Evolutionary conservation across 176 grass and related monocot species (phyloP).

Genomic region (Pontederia paniculata): DNA sequence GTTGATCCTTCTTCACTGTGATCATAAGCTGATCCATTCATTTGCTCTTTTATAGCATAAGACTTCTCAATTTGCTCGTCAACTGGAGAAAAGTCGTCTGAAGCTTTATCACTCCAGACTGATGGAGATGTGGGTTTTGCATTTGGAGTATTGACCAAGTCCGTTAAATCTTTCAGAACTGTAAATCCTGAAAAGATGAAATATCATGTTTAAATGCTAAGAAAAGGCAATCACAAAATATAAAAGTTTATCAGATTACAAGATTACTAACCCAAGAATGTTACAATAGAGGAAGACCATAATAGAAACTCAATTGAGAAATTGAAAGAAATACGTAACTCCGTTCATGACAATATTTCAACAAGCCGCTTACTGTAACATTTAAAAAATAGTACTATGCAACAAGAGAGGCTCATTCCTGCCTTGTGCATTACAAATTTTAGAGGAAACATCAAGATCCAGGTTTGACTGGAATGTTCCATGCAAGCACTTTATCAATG

Average conservation of each 20-base stretch:
- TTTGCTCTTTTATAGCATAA: slow-evolving; percentile 34
- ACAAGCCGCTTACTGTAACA: no score
- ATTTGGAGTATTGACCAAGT: slow-evolving; percentile 42
- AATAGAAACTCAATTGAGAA: no score
- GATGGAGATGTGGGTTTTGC: slow-evolving; percentile 41
- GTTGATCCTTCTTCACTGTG: slow-evolving; percentile 63
- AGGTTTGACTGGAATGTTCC: no score
- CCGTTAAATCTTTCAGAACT: slow-evolving; percentile 57
- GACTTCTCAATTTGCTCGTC: slow-evolving; percentile 48
- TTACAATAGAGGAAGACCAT: no score
- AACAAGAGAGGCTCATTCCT: no score
- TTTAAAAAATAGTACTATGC: no score
- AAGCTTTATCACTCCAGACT: slow-evolving; percentile 64
- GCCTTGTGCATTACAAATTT: no score
- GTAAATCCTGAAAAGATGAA: slow-evolving; percentile 54
- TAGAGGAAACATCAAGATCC: no score
- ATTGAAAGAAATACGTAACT: no score
- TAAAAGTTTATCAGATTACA: neutral
- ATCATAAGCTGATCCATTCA: slow-evolving; percentile 56
- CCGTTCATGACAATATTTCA: no score
- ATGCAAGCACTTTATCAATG: no score
- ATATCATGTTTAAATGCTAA: neutral
- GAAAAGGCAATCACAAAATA: neutral
- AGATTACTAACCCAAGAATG: neutral
- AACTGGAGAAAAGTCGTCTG: slow-evolving; percentile 51